Evolutionary conservation across 768 basidiomycete species (phyloP).

Genomic region (Mrakia gelida): DNA sequence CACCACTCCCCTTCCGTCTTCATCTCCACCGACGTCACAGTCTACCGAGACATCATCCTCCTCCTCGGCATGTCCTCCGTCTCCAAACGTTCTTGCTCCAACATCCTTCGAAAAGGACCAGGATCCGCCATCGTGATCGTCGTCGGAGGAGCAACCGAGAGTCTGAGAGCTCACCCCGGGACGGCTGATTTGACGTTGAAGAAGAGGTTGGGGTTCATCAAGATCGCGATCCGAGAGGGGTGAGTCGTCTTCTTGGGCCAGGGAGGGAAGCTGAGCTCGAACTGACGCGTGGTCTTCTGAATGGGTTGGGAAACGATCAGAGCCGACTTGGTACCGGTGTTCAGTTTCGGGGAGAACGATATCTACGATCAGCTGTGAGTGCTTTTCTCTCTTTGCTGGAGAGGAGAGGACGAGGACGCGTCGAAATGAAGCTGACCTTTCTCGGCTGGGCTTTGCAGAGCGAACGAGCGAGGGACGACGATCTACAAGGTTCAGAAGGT

Average conservation of each 20-base stretch:
- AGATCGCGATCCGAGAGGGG: slow-evolving; percentile 50
- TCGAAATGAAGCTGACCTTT: not conserved
- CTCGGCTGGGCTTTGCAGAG: slow-evolving; percentile 5
- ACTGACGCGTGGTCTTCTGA: not conserved
- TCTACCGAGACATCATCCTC: slow-evolving; percentile 88
- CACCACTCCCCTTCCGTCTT: not conserved
- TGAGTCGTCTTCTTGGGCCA: slow-evolving; percentile 9
- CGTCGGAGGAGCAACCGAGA: slow-evolving; percentile 93
- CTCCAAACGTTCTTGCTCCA: slow-evolving; percentile 80
- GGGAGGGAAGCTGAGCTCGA: not conserved
- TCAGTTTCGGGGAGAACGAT: slow-evolving; percentile 99
- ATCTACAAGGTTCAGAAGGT: slow-evolving; percentile 79
- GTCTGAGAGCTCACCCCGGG: slow-evolving; percentile 89
- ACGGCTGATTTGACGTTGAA: slow-evolving; percentile 65
- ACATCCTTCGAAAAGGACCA: slow-evolving; percentile 64
- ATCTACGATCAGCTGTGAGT: slow-evolving; percentile 87
- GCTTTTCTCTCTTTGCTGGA: not conserved
- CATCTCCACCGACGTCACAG: slow-evolving; percentile 28
- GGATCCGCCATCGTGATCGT: slow-evolving; percentile 80
- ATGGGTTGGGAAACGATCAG: slow-evolving; percentile 46
- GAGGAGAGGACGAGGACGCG: not conserved
- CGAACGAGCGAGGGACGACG: slow-evolving; percentile 86
- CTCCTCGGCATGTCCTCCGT: slow-evolving; percentile 88
- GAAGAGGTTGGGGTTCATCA: slow-evolving; percentile 85
- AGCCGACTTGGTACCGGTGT: slow-evolving; percentile 93